Evolutionary conservation across 306 rosid species (phyloP).

Genomic region (Parietaria judaica): DNA sequence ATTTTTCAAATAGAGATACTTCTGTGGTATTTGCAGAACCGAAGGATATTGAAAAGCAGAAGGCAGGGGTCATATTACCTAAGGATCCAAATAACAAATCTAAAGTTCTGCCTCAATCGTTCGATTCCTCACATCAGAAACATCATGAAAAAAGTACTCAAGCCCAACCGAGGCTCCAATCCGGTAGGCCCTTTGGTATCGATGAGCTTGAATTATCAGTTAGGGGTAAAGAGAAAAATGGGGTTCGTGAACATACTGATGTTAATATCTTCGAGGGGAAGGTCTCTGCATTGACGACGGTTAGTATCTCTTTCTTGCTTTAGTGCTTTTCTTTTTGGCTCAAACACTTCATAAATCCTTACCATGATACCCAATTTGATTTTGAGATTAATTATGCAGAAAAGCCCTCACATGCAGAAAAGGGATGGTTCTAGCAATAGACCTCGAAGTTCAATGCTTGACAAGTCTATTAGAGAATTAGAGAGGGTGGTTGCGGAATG

Average conservation of each 20-base stretch:
- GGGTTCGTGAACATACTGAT: constrained; percentile 52
- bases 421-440: constrained; percentile 76
- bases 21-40: constrained; percentile 35
- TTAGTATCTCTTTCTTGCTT: constrained; percentile 32
- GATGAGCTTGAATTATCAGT: constrained; percentile 43
- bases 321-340: background rate
- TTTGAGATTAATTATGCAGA: constrained; percentile 49
- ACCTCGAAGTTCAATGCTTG: constrained; percentile 80
- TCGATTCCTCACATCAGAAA: constrained; percentile 48
- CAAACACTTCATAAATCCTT: background rate
- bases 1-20: constrained; percentile 42
- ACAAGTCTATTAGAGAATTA: constrained; percentile 82
- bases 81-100: constrained; percentile 48
- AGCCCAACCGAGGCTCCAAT: constrained; percentile 53
- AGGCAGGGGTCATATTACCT: constrained; percentile 40
- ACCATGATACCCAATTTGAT: constrained; percentile 1
- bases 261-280: constrained; percentile 51
- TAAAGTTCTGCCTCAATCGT: constrained; percentile 51
- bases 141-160: constrained; percentile 51
- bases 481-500: constrained; percentile 98
- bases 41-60: constrained; percentile 59
- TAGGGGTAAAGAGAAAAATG: constrained; percentile 58
- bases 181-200: constrained; percentile 40
- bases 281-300: constrained; percentile 38
- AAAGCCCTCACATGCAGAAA: constrained; percentile 43